phyloP scores from a whole-genome alignment of 495 filamentous ascomycete genomes.

The Aspergillus ostianus region DNA sequence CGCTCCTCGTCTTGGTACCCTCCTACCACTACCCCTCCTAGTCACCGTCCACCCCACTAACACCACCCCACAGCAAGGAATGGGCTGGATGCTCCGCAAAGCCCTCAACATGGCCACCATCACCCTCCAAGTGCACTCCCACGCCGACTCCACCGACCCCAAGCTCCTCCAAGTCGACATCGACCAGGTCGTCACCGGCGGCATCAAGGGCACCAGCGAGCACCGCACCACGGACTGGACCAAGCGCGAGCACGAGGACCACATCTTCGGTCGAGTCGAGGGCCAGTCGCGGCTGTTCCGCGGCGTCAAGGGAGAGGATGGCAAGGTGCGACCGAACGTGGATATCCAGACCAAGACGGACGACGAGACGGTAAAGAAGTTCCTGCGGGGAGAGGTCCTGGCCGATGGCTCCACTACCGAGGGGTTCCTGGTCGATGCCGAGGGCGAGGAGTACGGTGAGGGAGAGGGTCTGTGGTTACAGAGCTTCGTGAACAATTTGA shows the following conservation, averaged over 20 bases:
- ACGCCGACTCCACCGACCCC: conserved; percentile 43
- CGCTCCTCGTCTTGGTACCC: conserved; percentile 64
- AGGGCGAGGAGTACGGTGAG: conserved; percentile 35
- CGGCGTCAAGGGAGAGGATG: conserved; percentile 33
- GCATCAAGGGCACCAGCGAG: conserved; percentile 71
- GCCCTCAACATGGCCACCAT: conserved; percentile 69
- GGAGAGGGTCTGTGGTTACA: conserved; percentile 44
- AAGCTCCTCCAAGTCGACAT: conserved; percentile 72
- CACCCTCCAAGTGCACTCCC: conserved; percentile 67
- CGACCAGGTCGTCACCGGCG: conserved; percentile 72
- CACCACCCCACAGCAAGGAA: conserved; percentile 59
- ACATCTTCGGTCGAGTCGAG: conserved; percentile 72
- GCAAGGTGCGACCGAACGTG: conserved; percentile 34
- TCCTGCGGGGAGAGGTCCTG: conserved; percentile 42
- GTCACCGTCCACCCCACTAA: conserved; percentile 14
- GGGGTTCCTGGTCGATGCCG: conserved; percentile 41
- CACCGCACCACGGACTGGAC: conserved; percentile 67
- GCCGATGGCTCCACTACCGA: conserved; percentile 34
- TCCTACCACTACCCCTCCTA: not conserved
- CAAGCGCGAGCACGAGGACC: conserved; percentile 69
- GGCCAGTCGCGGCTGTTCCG: conserved; percentile 59
- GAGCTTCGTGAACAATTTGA: conserved; percentile 44
- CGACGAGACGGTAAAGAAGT: conserved; percentile 44
- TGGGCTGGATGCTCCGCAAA: conserved; percentile 81
- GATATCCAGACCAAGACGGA: conserved; percentile 34